Base-by-base conservation (phyloP, 345 rosid species). In the Euphorbia lathyris region DNA sequence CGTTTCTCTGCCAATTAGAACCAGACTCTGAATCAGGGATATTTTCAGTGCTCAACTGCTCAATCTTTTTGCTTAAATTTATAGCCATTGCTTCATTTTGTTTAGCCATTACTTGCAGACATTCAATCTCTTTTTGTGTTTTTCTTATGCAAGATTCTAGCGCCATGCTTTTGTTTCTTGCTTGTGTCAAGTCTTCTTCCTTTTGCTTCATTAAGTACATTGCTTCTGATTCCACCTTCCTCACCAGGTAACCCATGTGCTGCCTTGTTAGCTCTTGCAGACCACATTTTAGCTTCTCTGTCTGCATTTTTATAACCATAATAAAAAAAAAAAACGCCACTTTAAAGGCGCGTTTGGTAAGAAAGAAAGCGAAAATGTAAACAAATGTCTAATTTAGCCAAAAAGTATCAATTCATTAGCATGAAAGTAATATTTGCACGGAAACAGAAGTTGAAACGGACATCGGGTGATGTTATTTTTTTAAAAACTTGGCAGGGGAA, bases 231-330 rank as follows among this genome's bases (percentile, higher is more conserved):
- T 86, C 96, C 51, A 82, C 71, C 23, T 68, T 80, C 68, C 78
- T 81, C 20, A 82, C 12, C 8, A 89, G 11, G 47, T 71, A 34
- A 29, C 48, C 85, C 56, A 77, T 34, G 25, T 83, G 91, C 8
- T 75, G 88, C 77, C 63, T 85, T 62, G 87, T 84, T 74, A 86
- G 96, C 68, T 85, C 87, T 76, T 83, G 83, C 68, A 93, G 62
- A 55, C 73, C 66, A 52, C 52, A 73, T 53, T 82, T 77, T 53
- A 93, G 61, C 68, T 83, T 82, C 76, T 86, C 91, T 26, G 73
- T 82, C 97, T 93, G 83, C 29, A 50, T 2, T 34, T 34, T 34
- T 3, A 34, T n/a, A 9, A 0, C 1, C 11, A 40, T 5, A 26
- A 40, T 11, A 11, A 27, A 16, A 9, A 40, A 52, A 25, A 7